Evolutionary conservation across 345 rosid species (phyloP).

Genomic region (Aquilaria yunnanensis): DNA sequence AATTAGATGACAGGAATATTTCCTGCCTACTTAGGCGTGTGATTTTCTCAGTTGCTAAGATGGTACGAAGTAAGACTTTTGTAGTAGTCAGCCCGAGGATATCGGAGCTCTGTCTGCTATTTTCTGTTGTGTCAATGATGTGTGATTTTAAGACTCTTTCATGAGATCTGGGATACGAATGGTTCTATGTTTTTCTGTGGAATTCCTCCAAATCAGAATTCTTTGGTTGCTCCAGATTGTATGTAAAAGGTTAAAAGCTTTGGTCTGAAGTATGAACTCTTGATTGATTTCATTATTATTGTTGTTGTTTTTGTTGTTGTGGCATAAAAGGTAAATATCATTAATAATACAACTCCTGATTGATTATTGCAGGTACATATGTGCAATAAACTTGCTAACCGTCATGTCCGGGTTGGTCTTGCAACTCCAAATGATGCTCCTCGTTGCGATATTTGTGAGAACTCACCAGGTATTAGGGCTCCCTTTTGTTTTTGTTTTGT

Average conservation of each 20-base stretch:
- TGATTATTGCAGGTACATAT: slow-evolving; percentile 55
- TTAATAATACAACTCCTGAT: neutral
- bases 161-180: too few relatives aligned
- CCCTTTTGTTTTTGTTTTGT: neutral
- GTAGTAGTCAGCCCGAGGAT: neutral
- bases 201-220: too few relatives aligned
- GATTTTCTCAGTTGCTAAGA: neutral
- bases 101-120: neutral
- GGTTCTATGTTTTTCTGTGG: too few relatives aligned
- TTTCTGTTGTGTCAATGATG: too few relatives aligned
- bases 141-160: too few relatives aligned
- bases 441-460: slow-evolving; percentile 79
- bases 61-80: neutral
- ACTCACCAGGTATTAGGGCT: slow-evolving; percentile 52
- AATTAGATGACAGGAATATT: neutral
- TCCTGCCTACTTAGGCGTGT: neutral
- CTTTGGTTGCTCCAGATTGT: too few relatives aligned
- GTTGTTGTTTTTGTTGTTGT: too few relatives aligned
- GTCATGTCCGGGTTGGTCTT: slow-evolving; percentile 74
- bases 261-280: too few relatives aligned
- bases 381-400: slow-evolving; percentile 82
- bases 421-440: slow-evolving; percentile 65
- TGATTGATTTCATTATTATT: too few relatives aligned
- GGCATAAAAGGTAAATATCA: too few relatives aligned
- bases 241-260: too few relatives aligned